phyloP scores from a whole-genome alignment of 1,284 basidiomycete species.

The Vanrija sp. region DNA sequence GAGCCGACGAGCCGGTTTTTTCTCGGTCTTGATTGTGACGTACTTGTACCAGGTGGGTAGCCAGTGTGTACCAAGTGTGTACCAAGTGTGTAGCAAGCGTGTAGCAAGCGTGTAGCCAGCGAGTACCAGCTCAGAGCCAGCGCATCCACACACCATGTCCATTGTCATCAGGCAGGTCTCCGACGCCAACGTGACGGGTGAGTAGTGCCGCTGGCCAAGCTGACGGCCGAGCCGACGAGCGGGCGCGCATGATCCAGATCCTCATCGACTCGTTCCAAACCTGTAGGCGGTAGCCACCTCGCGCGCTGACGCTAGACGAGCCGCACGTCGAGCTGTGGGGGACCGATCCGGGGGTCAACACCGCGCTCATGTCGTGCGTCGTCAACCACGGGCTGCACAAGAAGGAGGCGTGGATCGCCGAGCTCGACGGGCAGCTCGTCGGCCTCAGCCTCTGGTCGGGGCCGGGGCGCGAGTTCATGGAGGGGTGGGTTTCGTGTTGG shows the following conservation, averaged over 20 bases:
- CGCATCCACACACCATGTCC: too few relatives aligned
- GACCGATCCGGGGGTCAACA: not conserved
- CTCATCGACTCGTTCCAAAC: slow-evolving; percentile 7
- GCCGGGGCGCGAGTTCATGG: slow-evolving; percentile 3
- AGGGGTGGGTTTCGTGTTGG: slow-evolving; percentile 2
- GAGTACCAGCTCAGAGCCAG: too few relatives aligned
- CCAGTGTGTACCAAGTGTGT: too few relatives aligned
- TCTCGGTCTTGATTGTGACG: too few relatives aligned
- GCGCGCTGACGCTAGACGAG: not conserved
- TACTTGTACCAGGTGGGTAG: too few relatives aligned
- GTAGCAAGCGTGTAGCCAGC: too few relatives aligned
- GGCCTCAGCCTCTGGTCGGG: slow-evolving; percentile 1
- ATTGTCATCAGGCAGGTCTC: too few relatives aligned
- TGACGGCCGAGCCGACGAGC: not conserved
- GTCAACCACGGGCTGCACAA: not conserved
- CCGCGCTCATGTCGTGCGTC: not conserved
- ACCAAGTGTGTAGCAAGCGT: too few relatives aligned
- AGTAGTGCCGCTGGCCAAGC: not conserved
- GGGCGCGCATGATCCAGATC: slow-evolving; percentile 5
- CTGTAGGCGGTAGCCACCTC: slow-evolving; percentile 1
- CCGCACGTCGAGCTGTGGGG: slow-evolving; percentile 2
- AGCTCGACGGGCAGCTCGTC: not conserved
- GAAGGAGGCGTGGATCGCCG: not conserved
- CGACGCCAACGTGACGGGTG: too few relatives aligned
- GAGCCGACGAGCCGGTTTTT: too few relatives aligned